A percentile compares a stretch with the other conserved stretches of the same genome.
These are phyloP conservation scores for Mycocentrospora acerina DNA, from an alignment of 2,329 filamentous ascomycete species.

Conservation along the genomic window DNA sequence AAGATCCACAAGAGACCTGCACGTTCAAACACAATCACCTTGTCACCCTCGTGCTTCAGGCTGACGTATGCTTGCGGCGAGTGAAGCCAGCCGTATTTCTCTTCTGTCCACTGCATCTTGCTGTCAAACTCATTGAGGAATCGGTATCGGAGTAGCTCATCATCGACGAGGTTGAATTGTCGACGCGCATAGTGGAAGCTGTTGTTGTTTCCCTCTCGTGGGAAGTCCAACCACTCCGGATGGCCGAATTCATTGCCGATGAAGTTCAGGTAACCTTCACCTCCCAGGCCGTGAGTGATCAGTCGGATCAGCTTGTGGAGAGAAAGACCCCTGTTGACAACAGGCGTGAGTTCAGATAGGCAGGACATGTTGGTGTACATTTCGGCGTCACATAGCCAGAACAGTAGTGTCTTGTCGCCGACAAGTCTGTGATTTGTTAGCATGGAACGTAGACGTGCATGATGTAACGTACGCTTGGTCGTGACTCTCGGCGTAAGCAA, in stretches of 20 bases:
- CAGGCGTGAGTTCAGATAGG: conserved; percentile 77
- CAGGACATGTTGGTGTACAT: conserved; percentile 98
- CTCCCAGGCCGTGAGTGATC: conserved; percentile 85
- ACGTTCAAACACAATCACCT: conserved; percentile 93
- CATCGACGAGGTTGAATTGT: conserved; percentile 90
- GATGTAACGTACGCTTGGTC: conserved; percentile 80
- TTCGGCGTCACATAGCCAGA: conserved; percentile 97
- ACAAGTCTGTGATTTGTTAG: conserved; percentile 66
- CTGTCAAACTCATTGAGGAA: conserved; percentile 94
- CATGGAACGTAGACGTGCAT: too few species aligned
- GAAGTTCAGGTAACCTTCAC: conserved; percentile 97
- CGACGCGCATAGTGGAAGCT: conserved; percentile 93
- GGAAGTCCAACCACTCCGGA: conserved; percentile 98
- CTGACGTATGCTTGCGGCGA: conserved; percentile 86
- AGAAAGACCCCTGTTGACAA: conserved; percentile 87
- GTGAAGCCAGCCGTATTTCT: conserved; percentile 89
- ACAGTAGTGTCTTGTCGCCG: conserved; percentile 94
- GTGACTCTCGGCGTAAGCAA: conserved; percentile 95
- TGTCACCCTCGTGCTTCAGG: conserved; percentile 90
- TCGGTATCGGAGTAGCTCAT: conserved; percentile 79
- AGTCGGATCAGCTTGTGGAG: conserved; percentile 98
- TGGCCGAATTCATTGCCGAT: conserved; percentile 99
- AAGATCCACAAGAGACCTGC: conserved; percentile 90
- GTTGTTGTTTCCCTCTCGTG: conserved; percentile 87
- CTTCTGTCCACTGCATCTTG: conserved; percentile 84